Base-by-base conservation (phyloP, 805 yeast species). In the Saccharomycopsis sp. region DNA sequence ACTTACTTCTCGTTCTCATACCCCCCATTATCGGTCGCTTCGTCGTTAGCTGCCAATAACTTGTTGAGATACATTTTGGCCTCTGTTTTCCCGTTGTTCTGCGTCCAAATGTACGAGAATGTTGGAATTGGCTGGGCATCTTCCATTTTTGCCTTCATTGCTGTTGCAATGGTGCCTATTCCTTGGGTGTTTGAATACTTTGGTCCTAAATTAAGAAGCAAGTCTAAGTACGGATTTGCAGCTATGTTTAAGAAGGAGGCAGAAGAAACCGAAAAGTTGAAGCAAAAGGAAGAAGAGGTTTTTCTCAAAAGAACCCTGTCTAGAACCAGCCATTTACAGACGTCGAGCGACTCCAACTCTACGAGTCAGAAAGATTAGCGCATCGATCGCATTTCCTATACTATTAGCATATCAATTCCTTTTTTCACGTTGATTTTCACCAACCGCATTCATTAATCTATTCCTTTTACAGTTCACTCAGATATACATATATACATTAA, bases 31-130 rank as follows among this genome's bases (percentile, higher is more conserved):
- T 78, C 79, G 37, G 86, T 89, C 21, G 96, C 97, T 0, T 84
- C 92, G n/a, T 92, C 95, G 2, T 70, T 89, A 61, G 96, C 96
- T 40, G 97, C 96, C 14, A 91, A 90, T 72, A 89, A 88, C 68
- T 75, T 91, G 66, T 70, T 85, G 58, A 80, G 97, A 72, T 89
- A 89, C 67, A 64, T 85, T 34, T 68, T 87, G 61, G 89, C 95
- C 8, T 83, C 89, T 4, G 88, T 84, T 20, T 85, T 91, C 77
- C 97, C 97, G 57, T 75, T 91, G 59, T 90, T 91, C 72, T 87
- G 91, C 1, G 80, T 83, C 20, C 97, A 90, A 71, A 88, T 91
- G 96, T 85, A 86, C 73, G 68, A 78, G 18, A 83, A 77, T 50
- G 74, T 91, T 66, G 83, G 83, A 46, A 80, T 84, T 63, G 87